phyloP scores from a whole-genome alignment of 345 rosid genomes.

The Arabis alpina region DNA sequence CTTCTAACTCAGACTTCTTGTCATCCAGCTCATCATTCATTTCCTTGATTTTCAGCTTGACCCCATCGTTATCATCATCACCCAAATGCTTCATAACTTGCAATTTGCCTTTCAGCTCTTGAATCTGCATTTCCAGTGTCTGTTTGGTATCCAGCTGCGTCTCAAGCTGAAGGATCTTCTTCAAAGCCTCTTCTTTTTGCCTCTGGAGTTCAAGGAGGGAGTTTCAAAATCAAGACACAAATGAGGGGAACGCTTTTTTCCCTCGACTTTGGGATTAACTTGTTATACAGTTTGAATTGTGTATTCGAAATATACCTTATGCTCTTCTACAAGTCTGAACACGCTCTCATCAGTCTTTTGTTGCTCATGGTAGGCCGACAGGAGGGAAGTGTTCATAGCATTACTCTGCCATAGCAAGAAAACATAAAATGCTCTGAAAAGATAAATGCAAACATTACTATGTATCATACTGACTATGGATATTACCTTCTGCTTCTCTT shows the following conservation, averaged over 20 bases:
- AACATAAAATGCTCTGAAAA: constrained; percentile 19
- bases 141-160: constrained; percentile 77
- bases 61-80: constrained; percentile 76
- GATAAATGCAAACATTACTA: constrained; percentile 1
- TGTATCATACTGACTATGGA: background rate
- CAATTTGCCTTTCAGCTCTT: constrained; percentile 79
- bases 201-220: constrained; percentile 52
- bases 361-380: constrained; percentile 78
- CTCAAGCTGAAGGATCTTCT: constrained; percentile 70
- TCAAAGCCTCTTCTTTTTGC: constrained; percentile 74
- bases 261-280: background rate
- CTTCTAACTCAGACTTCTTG: constrained; percentile 55
- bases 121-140: constrained; percentile 87
- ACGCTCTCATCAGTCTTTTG: constrained; percentile 79
- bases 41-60: constrained; percentile 69
- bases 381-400: constrained; percentile 64
- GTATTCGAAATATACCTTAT: constrained; percentile 54
- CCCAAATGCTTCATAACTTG: constrained; percentile 88
- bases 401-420: constrained; percentile 57
- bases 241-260: background rate
- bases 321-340: constrained; percentile 79
- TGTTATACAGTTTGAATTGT: background rate
- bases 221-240: constrained; percentile 25
- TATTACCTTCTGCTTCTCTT: constrained; percentile 75
- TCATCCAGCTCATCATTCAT: constrained; percentile 66